phyloP scores from a whole-genome alignment of 2,329 filamentous ascomycete genomes.

The Fusarium cicatricum region DNA sequence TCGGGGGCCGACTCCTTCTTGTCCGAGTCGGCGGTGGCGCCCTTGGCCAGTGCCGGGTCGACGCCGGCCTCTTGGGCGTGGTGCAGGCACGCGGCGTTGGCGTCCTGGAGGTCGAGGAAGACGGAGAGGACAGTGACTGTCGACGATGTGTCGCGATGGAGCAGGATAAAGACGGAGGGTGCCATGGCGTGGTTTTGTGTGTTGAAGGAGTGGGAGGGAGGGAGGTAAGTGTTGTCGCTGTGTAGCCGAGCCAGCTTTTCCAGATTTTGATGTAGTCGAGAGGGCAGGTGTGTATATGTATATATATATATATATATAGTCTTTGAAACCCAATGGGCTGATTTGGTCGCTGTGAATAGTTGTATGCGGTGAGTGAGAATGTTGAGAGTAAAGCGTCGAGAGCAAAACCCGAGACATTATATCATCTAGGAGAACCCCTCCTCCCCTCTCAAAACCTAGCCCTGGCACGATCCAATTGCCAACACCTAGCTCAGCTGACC shows the following conservation, averaged over 20 bases:
- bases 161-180: constrained; percentile 45
- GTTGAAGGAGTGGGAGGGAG: constrained; percentile 12
- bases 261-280: constrained; percentile 1
- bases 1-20: neutral
- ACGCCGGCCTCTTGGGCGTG: constrained; percentile 43
- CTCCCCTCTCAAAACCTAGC: too few species aligned
- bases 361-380: constrained; percentile 2
- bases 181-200: constrained; percentile 30
- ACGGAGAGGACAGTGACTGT: constrained; percentile 43
- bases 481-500: constrained; percentile 27
- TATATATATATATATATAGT: neutral
- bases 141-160: constrained; percentile 42
- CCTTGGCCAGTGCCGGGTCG: constrained; percentile 27
- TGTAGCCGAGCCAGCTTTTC: neutral
- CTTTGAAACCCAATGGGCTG: neutral
- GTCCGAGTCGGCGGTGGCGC: too few species aligned
- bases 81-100: constrained; percentile 46
- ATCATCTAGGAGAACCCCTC: constrained; percentile 13
- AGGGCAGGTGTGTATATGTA: constrained; percentile 13
- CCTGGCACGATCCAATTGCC: constrained; percentile 28
- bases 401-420: constrained; percentile 29
- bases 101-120: constrained; percentile 47
- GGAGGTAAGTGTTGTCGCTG: constrained; percentile 11
- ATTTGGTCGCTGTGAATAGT: neutral
- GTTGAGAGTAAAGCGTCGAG: constrained; percentile 4